Base-by-base conservation (phyloP, 2,329 filamentous ascomycete species). In the Aspergillus udagawae region DNA sequence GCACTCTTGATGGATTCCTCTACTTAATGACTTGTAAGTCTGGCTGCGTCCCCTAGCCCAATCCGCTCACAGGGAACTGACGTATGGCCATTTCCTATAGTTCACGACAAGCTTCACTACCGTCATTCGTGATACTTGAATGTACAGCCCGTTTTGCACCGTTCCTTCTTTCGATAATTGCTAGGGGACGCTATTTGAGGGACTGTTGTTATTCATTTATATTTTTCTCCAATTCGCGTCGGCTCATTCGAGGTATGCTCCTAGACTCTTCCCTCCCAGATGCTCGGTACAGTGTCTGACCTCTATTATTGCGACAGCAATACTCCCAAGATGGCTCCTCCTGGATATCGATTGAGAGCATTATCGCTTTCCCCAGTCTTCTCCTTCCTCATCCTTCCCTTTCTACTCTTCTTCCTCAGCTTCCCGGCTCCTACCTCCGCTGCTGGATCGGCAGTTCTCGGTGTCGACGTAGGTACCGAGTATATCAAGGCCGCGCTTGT, bases 401-500 rank as follows among this genome's bases (percentile, higher is more conserved):
- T 82, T 54, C 67, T 86, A 35, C 68, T 86, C 21, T 76, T 79
- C 57, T 77, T 84, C 56, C 63, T 82, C 56, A 75, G 84, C 56
- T 76, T 87, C 57, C 81, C 85, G 65, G 76, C 78, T 23, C 77
- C 78, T 59, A 81, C 83, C 53, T 82, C 84, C 56, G 83, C 83
- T 56, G 85, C 83, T 55, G 83, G 83, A 41, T 85, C 91, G 8
- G 91, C 91, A 53, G 92, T 97, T 20, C 81, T 99, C 23, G 94
- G 94, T 62, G 84, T 99, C 68, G 94, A 99, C 76, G 82, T 99
- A 54, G 94, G 94, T 65, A 97, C 94, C 56, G 91, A 96, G 74
- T 97, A 96, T 78, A 90, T 99, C 79, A 99, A 97, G 80, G 93
- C 93, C 28, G 87, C 90, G 14, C 85, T 99, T 45, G 93, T 99